Percentiles rank a stretch among this genome's conserved stretches.
phyloP scores from a whole-genome alignment of 2,329 filamentous ascomycete genomes.

The Verticillium tricorpus region DNA sequence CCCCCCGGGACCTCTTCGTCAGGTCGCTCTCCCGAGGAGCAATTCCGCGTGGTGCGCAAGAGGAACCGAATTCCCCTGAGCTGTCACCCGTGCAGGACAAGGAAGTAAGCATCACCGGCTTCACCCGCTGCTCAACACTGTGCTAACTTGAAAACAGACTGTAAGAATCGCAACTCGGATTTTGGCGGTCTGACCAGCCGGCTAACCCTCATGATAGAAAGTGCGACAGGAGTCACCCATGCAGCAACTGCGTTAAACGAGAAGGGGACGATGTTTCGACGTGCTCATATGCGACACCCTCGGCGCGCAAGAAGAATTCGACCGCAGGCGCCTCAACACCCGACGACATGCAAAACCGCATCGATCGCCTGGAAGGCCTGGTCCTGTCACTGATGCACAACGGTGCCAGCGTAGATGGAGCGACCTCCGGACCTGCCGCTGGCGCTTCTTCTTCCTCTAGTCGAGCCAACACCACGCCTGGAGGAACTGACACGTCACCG shows the following conservation, averaged over 20 bases:
- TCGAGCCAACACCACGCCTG: conserved; percentile 8
- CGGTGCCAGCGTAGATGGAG: conserved; percentile 50
- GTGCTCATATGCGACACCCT: conserved; percentile 77
- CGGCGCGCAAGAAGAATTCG: conserved; percentile 68
- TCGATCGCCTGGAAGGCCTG: conserved; percentile 88
- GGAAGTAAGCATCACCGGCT: conserved; percentile 62
- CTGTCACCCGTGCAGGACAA: conserved; percentile 83
- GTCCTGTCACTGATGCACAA: conserved; percentile 94
- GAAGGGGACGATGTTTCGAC: conserved; percentile 75
- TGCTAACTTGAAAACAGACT: conserved; percentile 27
- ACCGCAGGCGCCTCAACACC: conserved; percentile 58
- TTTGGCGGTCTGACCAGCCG: not conserved
- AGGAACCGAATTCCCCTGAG: conserved; percentile 88
- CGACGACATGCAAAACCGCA: conserved; percentile 98
- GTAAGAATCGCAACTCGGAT: conserved; percentile 17
- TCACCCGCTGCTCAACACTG: conserved; percentile 8
- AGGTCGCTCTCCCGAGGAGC: conserved; percentile 77
- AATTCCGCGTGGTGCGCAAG: conserved; percentile 85
- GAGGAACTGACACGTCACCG: not conserved
- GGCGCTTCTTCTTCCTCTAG: conserved; percentile 19
- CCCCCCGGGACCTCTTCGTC: conserved; percentile 75
- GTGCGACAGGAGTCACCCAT: conserved; percentile 88
- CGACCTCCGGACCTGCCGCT: conserved; percentile 26
- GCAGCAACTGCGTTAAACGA: conserved; percentile 90
- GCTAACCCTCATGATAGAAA: conserved; percentile 55